Conservation (phyloP, 345 rosid species). For the Lenwebbia sp. region DNA sequence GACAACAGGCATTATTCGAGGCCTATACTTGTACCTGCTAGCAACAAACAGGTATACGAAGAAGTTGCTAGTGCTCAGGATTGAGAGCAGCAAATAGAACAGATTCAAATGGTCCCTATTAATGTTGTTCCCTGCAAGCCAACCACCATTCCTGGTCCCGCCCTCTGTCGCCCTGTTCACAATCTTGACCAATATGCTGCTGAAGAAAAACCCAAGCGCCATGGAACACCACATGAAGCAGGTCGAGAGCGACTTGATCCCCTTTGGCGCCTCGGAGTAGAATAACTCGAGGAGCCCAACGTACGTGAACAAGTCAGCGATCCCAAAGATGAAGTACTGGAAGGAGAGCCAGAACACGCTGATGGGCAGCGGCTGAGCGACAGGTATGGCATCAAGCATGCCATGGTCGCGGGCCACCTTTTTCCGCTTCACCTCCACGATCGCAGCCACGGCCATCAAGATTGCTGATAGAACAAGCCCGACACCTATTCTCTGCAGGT, state of each 20-base stretch:
- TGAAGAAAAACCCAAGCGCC: constrained; percentile 52
- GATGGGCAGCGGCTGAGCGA: neutral
- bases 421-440: constrained; percentile 28
- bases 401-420: constrained; percentile 7
- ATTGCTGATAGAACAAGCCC: constrained; percentile 44
- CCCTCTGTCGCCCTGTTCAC: constrained; percentile 10
- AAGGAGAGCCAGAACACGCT: constrained; percentile 40
- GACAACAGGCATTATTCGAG: neutral
- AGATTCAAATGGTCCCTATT: constrained; percentile 16
- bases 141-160: constrained; percentile 2
- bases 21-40: neutral
- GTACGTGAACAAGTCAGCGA: constrained; percentile 55
- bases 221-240: constrained; percentile 51
- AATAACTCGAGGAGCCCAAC: constrained; percentile 68
- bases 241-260: constrained; percentile 66
- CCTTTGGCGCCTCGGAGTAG: constrained; percentile 49
- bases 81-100: constrained; percentile 13
- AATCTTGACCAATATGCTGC: constrained; percentile 41
- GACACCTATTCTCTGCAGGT: constrained; percentile 42
- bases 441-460: constrained; percentile 50
- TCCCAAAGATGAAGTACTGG: constrained; percentile 52
- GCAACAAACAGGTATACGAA: neutral
- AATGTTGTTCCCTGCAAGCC: constrained; percentile 22
- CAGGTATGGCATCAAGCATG: neutral
- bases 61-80: neutral